A percentile compares a stretch with the other conserved stretches of the same genome.
phyloP scores from a whole-genome alignment of 2,329 filamentous ascomycete species.

The Trichophyton rubrum region DNA sequence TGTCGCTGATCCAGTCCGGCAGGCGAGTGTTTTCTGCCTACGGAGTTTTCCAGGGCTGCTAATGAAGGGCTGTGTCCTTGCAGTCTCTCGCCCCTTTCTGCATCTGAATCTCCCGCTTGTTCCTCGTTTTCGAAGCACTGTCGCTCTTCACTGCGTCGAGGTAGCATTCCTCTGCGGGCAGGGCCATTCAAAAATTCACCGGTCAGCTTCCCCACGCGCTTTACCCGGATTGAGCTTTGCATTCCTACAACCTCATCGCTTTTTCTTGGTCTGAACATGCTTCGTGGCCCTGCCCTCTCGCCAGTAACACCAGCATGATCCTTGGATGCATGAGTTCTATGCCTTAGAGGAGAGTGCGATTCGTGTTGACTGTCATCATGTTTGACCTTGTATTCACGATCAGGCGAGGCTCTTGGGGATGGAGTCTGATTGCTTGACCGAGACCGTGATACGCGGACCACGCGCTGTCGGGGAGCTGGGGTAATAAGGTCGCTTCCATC shows the following conservation, averaged over 20 bases:
- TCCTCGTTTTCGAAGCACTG: conserved; percentile 23
- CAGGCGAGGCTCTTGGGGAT: conserved; percentile 28
- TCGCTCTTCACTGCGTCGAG: conserved; percentile 50
- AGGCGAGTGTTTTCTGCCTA: neutral
- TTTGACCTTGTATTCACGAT: conserved; percentile 21
- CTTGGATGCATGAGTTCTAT: neutral
- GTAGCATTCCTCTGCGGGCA: conserved; percentile 57
- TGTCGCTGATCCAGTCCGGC: neutral
- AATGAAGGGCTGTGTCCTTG: neutral
- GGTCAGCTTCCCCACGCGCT: conserved; percentile 60
- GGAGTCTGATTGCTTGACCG: conserved; percentile 29
- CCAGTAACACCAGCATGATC: neutral
- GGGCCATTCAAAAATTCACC: conserved; percentile 71
- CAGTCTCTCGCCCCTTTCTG: neutral
- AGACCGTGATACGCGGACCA: conserved; percentile 22
- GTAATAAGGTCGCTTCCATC: conserved; percentile 23
- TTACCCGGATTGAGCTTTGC: conserved; percentile 65
- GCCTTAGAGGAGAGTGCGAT: neutral
- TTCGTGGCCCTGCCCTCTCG: conserved; percentile 22
- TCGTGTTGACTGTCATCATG: conserved; percentile 1
- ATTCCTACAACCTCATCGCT: conserved; percentile 50
- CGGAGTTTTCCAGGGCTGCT: neutral
- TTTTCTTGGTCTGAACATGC: conserved; percentile 30
- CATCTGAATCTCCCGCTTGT: neutral
- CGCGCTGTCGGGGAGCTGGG: conserved; percentile 34